Evolutionary conservation across 257 asterid species (phyloP), one percentile per base, ranked within the genome.

Genomic region (Osmanthus fragrans): DNA sequence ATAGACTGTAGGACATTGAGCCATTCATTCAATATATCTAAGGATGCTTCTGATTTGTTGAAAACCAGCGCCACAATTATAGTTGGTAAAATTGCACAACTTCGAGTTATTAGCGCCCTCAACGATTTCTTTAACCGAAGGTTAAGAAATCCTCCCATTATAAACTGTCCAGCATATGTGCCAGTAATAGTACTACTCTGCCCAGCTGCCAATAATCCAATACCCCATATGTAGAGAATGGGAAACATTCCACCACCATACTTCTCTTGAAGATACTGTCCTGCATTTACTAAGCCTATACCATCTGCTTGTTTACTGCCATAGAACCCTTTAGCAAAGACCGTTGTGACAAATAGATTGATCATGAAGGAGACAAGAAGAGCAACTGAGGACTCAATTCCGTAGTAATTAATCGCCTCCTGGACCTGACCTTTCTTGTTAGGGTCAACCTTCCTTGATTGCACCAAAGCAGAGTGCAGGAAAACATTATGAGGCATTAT

Each of bases 401-500:
- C 76, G 81, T 92, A 93, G 80, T 96, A 96, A 83, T 82, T 92
- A 75, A 96, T 56, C 12, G 99, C 99, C 80, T 96, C 99, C 77
- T 89, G 96, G 74, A 96, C 97, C 81, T 84, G 94, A 66, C 91
- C 92, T 82, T 87, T 96, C 86, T 90, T 96, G 56, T 75, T 86
- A 65, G 89, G 89, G 80, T 96, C 97, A 4, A 93, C 84, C 83
- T 90, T 80, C 78, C 99, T 88, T 5, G 99, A 96, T 74, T 93
- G 99, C 42, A 96, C 99, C 77, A 96, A 83, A 73, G 99, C 99
- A 37, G 99, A 96, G 89, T 96, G 98, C 74, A 96, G 71, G 74
- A 96, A 96, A 18, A 96, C 98, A 76, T 96, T 96, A 86, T 96
- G 99, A 77, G 99, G 99, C 99, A 96, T 96, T 82, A 96, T 96